These are phyloP conservation scores for Penicillium paxilli DNA, from an alignment of 495 filamentous ascomycete genomes.

Conservation along the genomic window DNA sequence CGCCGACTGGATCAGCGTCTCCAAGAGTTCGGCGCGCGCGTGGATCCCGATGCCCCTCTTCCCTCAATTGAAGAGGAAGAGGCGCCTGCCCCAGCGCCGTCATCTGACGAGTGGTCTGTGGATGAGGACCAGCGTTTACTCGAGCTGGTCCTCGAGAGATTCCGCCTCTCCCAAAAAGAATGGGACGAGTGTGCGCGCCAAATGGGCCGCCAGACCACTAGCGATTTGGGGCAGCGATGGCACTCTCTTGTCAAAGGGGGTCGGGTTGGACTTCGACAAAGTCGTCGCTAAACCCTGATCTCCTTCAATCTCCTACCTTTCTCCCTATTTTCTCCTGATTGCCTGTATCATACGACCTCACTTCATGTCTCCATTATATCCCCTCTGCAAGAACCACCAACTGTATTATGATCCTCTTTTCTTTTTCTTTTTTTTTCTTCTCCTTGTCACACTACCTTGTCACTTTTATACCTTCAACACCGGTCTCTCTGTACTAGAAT, in stretches of 20 bases:
- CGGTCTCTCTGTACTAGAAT: background rate
- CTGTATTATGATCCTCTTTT: slow-evolving; percentile 22
- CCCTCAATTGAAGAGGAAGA: slow-evolving; percentile 43
- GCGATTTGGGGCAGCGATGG: slow-evolving; percentile 69
- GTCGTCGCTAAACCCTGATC: slow-evolving; percentile 31
- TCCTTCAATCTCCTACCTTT: slow-evolving; percentile 1
- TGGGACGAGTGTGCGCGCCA: slow-evolving; percentile 78
- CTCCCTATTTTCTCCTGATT: slow-evolving; percentile 13
- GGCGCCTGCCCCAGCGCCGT: slow-evolving; percentile 6
- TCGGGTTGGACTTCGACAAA: slow-evolving; percentile 49
- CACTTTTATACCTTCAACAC: slow-evolving; percentile 2
- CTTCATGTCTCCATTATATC: slow-evolving; percentile 6
- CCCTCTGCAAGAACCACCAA: slow-evolving; percentile 14
- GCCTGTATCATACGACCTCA: slow-evolving; percentile 27
- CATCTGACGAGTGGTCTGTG: slow-evolving; percentile 54
- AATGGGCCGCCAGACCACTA: slow-evolving; percentile 59
- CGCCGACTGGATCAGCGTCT: slow-evolving; percentile 12
- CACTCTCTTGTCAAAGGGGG: slow-evolving; percentile 64
- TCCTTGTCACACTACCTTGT: slow-evolving; percentile 2
- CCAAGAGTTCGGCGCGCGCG: slow-evolving; percentile 10
- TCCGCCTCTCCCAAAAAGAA: slow-evolving; percentile 68
- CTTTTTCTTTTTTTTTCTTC: background rate
- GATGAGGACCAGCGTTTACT: slow-evolving; percentile 72
- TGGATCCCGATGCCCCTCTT: slow-evolving; percentile 37
- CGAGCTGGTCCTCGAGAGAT: slow-evolving; percentile 72